These are phyloP conservation scores for Coleophoma cylindrospora DNA, from an alignment of 2,329 filamentous ascomycete genomes.

Conservation along the genomic window DNA sequence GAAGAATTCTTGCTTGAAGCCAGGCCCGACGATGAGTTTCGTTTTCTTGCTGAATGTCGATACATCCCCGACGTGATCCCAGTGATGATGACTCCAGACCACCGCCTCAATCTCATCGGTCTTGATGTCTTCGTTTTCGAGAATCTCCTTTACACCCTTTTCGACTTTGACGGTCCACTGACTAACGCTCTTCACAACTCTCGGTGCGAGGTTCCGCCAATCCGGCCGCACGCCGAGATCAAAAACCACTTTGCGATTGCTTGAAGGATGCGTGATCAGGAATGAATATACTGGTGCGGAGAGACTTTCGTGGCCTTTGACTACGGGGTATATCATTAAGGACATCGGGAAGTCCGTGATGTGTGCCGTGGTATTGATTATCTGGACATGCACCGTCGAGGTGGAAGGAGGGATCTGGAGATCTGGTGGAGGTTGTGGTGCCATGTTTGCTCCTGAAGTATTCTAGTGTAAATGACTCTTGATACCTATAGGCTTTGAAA, in stretches of 20 bases:
- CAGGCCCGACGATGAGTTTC: conserved; percentile 40
- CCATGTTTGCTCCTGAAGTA: not conserved
- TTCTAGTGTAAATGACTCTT: too few relatives aligned
- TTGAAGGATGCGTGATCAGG: conserved; percentile 37
- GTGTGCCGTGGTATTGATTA: conserved; percentile 26
- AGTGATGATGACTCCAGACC: conserved; percentile 32
- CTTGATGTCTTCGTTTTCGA: conserved; percentile 31
- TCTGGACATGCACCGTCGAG: conserved; percentile 24
- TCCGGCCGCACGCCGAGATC: conserved; percentile 36
- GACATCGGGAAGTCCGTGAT: conserved; percentile 6
- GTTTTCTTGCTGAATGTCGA: conserved; percentile 36
- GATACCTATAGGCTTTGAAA: too few relatives aligned
- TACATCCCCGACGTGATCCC: conserved; percentile 37
- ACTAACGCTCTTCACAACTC: conserved; percentile 24
- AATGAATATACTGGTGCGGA: conserved; percentile 38
- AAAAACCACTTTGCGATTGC: conserved; percentile 24
- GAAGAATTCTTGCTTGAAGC: conserved; percentile 34
- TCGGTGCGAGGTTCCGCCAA: conserved; percentile 32
- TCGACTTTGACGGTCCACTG: conserved; percentile 32
- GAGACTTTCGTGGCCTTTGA: conserved; percentile 30
- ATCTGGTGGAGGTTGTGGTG: conserved; percentile 6
- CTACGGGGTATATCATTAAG: conserved; percentile 15
- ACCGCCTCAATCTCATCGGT: conserved; percentile 27
- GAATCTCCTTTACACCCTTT: conserved; percentile 35
- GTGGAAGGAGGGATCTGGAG: conserved; percentile 25